phyloP scores from a whole-genome alignment of 2,329 filamentous ascomycete species.

The Balansia obtecta region DNA sequence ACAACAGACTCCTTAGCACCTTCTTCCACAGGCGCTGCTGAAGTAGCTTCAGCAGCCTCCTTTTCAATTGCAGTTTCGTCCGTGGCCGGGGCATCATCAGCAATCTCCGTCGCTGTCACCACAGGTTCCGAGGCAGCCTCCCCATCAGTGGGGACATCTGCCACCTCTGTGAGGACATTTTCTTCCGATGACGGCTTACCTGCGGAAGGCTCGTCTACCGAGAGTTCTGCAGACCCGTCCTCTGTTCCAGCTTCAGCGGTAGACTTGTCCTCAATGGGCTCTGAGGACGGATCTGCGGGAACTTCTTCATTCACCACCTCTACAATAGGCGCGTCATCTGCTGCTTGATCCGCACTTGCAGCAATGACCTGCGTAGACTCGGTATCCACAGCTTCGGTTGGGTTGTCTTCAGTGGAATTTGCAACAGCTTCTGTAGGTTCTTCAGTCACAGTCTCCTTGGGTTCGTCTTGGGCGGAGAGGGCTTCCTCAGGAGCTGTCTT shows the following conservation, averaged over 20 bases:
- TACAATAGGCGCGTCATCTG: not conserved
- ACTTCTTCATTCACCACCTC: not conserved
- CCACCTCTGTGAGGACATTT: not conserved
- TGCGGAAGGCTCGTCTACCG: not conserved
- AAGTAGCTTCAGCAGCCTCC: not conserved
- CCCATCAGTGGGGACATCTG: not conserved
- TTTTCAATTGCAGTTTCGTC: not conserved
- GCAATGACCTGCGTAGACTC: not conserved
- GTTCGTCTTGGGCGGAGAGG: not conserved
- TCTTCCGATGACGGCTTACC: not conserved
- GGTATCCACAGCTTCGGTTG: not conserved
- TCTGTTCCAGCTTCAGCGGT: not conserved
- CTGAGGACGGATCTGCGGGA: not conserved
- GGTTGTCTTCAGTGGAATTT: not conserved
- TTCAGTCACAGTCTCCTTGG: not conserved
- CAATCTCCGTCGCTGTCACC: not conserved
- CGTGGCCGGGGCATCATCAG: not conserved
- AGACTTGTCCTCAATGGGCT: not conserved
- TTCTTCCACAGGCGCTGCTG: not conserved
- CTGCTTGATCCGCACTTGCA: not conserved
- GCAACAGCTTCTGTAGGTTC: not conserved
- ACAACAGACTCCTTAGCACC: not conserved
- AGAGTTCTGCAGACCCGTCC: not conserved
- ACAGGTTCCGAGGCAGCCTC: not conserved
- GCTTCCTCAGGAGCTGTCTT: not conserved